Percentiles rank a stretch among this genome's conserved stretches.
phyloP scores from a whole-genome alignment of 2,329 filamentous ascomycete species.

The Lecanicillium sp. region DNA sequence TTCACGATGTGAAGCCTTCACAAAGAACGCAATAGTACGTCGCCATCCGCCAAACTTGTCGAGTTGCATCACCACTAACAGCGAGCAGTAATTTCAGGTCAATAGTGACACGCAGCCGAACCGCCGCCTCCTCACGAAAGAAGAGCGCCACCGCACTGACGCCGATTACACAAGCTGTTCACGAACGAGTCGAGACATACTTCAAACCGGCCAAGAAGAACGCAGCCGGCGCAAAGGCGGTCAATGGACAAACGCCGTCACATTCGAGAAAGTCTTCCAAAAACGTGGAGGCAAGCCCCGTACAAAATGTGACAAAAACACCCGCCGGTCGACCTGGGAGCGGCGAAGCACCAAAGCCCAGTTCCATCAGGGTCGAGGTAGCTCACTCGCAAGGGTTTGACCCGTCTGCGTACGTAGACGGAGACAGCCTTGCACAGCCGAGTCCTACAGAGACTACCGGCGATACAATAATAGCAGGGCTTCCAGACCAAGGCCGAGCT shows the following conservation, averaged over 20 bases:
- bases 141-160: slow-evolving; percentile 34
- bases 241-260: slow-evolving; percentile 5
- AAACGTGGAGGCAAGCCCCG: neutral
- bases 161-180: slow-evolving; percentile 37
- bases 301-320: slow-evolving; percentile 1
- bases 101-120: slow-evolving; percentile 14
- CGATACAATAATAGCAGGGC: neutral
- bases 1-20: slow-evolving; percentile 64
- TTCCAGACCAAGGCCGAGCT: slow-evolving; percentile 5
- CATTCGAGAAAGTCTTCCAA: slow-evolving; percentile 10
- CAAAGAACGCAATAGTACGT: slow-evolving; percentile 62
- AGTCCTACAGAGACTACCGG: neutral
- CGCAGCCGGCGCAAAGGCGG: slow-evolving; percentile 5
- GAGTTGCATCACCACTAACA: slow-evolving; percentile 17
- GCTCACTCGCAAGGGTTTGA: slow-evolving; percentile 33
- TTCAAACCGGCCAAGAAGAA: slow-evolving; percentile 31
- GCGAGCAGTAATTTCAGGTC: slow-evolving; percentile 43
- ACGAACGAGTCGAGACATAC: slow-evolving; percentile 30
- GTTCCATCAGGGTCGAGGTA: slow-evolving; percentile 37
- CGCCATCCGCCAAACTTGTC: neutral
- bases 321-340: slow-evolving; percentile 5
- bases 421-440: slow-evolving; percentile 12
- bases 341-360: slow-evolving; percentile 24
- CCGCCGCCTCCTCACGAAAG: slow-evolving; percentile 16
- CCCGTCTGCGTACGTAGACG: slow-evolving; percentile 26